phyloP scores from a whole-genome alignment of 1,284 basidiomycete genomes.

The Heliocybe sulcata region DNA sequence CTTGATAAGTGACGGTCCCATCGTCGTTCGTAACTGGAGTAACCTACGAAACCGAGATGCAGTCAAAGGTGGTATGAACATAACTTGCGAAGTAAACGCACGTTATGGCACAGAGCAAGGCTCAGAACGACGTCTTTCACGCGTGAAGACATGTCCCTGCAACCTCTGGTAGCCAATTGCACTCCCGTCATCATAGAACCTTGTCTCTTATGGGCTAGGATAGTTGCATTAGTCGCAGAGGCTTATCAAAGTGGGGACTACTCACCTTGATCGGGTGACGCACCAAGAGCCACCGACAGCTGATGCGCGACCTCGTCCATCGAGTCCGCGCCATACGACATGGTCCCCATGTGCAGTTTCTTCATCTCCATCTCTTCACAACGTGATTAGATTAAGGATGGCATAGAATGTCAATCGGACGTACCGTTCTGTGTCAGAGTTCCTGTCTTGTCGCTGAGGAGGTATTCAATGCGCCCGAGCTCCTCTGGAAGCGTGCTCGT shows the following conservation, averaged over 20 bases:
- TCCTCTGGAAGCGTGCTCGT: constrained; percentile 98
- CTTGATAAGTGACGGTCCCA: constrained; percentile 92
- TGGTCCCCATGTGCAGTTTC: constrained; percentile 97
- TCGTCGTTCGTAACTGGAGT: constrained; percentile 95
- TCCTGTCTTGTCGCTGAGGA: constrained; percentile 96
- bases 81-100: too few relatives aligned
- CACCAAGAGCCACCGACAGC: constrained; percentile 74
- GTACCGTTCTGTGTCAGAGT: constrained; percentile 95
- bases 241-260: background rate
- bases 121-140: constrained; percentile 94
- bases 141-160: constrained; percentile 91
- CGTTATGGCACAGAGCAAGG: constrained; percentile 95
- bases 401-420: constrained; percentile 12
- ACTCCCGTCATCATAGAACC: constrained; percentile 63
- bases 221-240: constrained; percentile 2
- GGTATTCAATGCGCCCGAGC: constrained; percentile 92
- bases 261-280: constrained; percentile 39
- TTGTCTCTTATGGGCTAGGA: constrained; percentile 33
- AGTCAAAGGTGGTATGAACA: too few relatives aligned
- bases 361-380: constrained; percentile 96
- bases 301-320: constrained; percentile 98
- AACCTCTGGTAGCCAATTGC: constrained; percentile 74
- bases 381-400: background rate
- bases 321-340: constrained; percentile 93
- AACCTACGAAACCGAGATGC: constrained; percentile 46